Percentiles rank a stretch among this genome's conserved stretches.
phyloP scores from a whole-genome alignment of 345 rosid genomes.

The Syzygium aromaticum region DNA sequence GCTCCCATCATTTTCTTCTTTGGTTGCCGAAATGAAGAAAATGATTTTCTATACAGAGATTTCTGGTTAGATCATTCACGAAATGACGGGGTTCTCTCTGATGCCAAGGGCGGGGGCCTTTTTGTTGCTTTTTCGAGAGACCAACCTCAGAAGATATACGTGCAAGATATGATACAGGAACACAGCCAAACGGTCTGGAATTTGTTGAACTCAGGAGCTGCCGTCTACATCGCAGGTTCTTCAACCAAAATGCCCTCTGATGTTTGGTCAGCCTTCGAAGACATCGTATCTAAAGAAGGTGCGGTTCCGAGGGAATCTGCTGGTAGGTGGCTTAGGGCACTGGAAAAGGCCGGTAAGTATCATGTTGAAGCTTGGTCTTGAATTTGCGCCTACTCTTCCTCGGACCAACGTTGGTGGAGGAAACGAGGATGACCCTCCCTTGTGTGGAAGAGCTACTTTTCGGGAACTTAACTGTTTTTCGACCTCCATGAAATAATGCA shows the following conservation, averaged over 20 bases:
- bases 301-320: conserved; percentile 55
- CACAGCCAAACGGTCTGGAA: conserved; percentile 55
- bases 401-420: not conserved
- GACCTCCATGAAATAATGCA: not conserved
- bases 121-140: conserved; percentile 86
- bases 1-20: conserved; percentile 79
- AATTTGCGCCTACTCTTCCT: not conserved
- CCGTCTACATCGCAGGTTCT: conserved; percentile 79
- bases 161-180: conserved; percentile 76
- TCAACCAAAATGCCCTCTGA: conserved; percentile 91
- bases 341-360: conserved; percentile 76
- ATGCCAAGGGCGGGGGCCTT: conserved; percentile 76
- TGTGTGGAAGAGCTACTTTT: not conserved
- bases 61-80: conserved; percentile 62
- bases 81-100: conserved; percentile 53
- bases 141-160: conserved; percentile 81
- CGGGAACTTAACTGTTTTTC: not conserved
- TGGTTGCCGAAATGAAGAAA: conserved; percentile 75
- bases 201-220: conserved; percentile 50
- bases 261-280: conserved; percentile 70
- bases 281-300: conserved; percentile 50
- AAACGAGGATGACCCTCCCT: not conserved
- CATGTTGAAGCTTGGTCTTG: conserved; percentile 97
- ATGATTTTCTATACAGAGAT: conserved; percentile 67
- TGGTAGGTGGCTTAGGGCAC: conserved; percentile 42